These are phyloP conservation scores for Alnus glutinosa DNA, from an alignment of 306 rosid genomes.

Conservation along the genomic window DNA sequence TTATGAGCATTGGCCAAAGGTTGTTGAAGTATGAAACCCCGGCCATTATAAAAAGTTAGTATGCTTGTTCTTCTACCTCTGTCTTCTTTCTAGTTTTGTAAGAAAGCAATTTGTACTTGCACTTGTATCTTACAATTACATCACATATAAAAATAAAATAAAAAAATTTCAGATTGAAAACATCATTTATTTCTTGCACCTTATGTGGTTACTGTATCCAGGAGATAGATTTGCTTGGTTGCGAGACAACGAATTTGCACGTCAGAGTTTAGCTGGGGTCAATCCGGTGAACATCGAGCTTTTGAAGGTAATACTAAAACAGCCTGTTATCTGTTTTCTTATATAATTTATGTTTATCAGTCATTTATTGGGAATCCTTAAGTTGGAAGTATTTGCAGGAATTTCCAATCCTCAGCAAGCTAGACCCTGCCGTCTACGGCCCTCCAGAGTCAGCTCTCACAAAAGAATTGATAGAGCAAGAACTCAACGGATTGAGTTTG, in stretches of 20 bases:
- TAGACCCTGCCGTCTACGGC: slow-evolving; percentile 74
- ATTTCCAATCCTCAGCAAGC: slow-evolving; percentile 76
- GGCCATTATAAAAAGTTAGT: slow-evolving; percentile 59
- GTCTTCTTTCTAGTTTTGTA: slow-evolving; percentile 4
- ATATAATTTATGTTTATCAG: background rate
- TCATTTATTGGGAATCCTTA: slow-evolving; percentile 5
- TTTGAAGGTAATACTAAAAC: slow-evolving; percentile 59
- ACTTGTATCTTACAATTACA: slow-evolving; percentile 12
- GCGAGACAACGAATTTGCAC: slow-evolving; percentile 89
- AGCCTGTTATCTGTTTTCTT: background rate
- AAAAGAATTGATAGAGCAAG: slow-evolving; percentile 74
- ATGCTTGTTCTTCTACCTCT: slow-evolving; percentile 15
- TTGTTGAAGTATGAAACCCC: slow-evolving; percentile 82
- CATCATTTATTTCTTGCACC: slow-evolving; percentile 14
- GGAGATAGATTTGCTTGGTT: slow-evolving; percentile 91
- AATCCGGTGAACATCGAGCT: slow-evolving; percentile 91
- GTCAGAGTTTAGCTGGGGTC: slow-evolving; percentile 87
- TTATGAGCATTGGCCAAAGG: slow-evolving; percentile 50
- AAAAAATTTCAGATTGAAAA: background rate
- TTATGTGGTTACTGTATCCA: slow-evolving; percentile 21
- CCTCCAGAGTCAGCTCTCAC: slow-evolving; percentile 78
- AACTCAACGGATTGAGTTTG: slow-evolving; percentile 70
- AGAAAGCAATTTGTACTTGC: background rate
- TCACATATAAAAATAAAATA: background rate
- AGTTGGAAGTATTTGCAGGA: slow-evolving; percentile 46